Conservation (phyloP, 352 stramenopile species). For the Pythium dissotocum region DNA sequence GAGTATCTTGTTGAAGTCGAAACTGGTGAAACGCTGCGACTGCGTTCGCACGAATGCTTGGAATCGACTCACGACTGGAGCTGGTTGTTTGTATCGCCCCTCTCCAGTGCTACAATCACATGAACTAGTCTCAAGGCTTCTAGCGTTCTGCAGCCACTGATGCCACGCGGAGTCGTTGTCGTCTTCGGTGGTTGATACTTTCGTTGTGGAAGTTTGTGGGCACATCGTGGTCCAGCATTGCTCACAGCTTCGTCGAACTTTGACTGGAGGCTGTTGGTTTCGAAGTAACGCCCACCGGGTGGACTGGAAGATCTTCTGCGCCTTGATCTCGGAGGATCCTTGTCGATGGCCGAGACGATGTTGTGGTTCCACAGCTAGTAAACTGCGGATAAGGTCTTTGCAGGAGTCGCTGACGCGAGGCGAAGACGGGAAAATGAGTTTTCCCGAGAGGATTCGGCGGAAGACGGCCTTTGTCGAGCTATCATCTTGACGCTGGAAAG, state of each 20-base stretch:
- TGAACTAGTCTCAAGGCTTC: neutral
- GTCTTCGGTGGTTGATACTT: neutral
- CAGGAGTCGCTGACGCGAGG: conserved; percentile 27
- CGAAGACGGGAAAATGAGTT: conserved; percentile 39
- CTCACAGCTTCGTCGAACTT: neutral
- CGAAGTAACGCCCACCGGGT: conserved; percentile 32
- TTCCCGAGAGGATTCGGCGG: conserved; percentile 42
- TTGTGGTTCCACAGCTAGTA: conserved; percentile 26
- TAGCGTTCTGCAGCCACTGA: neutral
- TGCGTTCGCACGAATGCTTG: neutral
- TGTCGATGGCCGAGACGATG: conserved; percentile 32
- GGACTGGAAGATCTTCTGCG: conserved; percentile 34
- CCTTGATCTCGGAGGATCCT: conserved; percentile 36
- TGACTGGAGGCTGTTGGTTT: conserved; percentile 12
- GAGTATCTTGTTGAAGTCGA: neutral
- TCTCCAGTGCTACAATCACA: neutral
- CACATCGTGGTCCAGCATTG: neutral
- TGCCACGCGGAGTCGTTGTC: neutral
- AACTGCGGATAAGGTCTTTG: conserved; percentile 31
- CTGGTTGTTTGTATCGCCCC: neutral
- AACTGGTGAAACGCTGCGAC: neutral
- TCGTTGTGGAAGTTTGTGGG: neutral
- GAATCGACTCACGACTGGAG: neutral
- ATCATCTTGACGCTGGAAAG: conserved; percentile 40
- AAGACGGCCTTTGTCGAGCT: conserved; percentile 48